Conservation (phyloP, 768 basidiomycete species). For the Psilocybe tampanensis region DNA sequence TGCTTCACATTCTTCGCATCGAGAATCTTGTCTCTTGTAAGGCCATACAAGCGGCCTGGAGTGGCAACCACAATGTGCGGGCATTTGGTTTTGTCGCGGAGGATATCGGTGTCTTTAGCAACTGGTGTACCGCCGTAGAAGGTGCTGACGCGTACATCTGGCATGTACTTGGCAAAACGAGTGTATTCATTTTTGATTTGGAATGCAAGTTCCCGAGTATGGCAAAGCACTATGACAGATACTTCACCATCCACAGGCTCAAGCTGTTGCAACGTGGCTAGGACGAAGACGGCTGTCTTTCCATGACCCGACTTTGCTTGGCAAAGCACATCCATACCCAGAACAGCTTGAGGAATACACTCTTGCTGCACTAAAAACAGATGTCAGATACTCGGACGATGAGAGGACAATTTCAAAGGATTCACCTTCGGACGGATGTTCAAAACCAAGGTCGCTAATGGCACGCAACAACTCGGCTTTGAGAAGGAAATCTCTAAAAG, state of each 20-base stretch:
- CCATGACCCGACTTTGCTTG: slow-evolving; percentile 99
- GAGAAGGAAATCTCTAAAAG: slow-evolving; percentile 90
- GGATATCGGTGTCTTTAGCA: slow-evolving; percentile 88
- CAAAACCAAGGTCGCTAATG: slow-evolving; percentile 99
- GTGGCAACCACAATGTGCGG: slow-evolving; percentile 99
- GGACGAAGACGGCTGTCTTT: slow-evolving; percentile 98
- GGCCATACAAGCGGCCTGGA: slow-evolving; percentile 94
- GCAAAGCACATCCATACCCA: slow-evolving; percentile 99
- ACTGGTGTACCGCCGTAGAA: slow-evolving; percentile 98
- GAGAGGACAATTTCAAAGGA: background rate
- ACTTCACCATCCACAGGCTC: slow-evolving; percentile 99
- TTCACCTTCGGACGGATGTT: slow-evolving; percentile 98
- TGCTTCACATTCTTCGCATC: slow-evolving; percentile 98
- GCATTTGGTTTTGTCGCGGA: slow-evolving; percentile 96
- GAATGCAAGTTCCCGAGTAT: slow-evolving; percentile 98
- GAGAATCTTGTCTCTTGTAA: slow-evolving; percentile 92
- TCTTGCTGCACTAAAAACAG: slow-evolving; percentile 91
- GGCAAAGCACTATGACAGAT: slow-evolving; percentile 96
- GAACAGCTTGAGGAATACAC: slow-evolving; percentile 98
- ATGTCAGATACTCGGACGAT: slow-evolving; percentile 2
- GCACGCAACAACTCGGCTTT: slow-evolving; percentile 97
- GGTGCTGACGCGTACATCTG: slow-evolving; percentile 94
- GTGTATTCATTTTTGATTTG: slow-evolving; percentile 99
- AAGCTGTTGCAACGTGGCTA: slow-evolving; percentile 96
- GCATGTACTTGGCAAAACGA: slow-evolving; percentile 99